A percentile compares a stretch with the other conserved stretches of the same genome.
phyloP scores from a whole-genome alignment of 1,284 basidiomycete species.

The Melanopsichium pennsylvanicum region DNA sequence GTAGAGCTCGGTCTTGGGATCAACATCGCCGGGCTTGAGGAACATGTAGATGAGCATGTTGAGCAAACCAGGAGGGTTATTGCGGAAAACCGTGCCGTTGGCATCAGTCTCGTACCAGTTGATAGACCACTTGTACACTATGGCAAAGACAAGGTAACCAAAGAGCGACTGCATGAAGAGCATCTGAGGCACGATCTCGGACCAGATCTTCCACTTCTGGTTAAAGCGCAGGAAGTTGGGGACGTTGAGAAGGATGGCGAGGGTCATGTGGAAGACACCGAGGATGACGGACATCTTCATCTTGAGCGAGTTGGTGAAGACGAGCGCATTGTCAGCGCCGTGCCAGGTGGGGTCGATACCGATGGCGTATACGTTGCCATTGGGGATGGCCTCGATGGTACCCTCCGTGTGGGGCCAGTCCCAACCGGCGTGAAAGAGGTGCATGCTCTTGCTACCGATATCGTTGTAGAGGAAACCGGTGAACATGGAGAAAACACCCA shows the following conservation, averaged over 20 bases:
- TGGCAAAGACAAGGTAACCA: constrained; percentile 92
- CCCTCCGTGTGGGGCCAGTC: constrained; percentile 72
- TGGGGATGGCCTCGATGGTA: constrained; percentile 66
- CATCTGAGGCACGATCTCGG: constrained; percentile 96
- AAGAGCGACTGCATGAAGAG: constrained; percentile 97
- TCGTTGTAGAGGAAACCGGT: constrained; percentile 99
- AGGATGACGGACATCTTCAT: constrained; percentile 99
- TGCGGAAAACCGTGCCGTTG: constrained; percentile 67
- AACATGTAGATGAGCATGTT: constrained; percentile 66
- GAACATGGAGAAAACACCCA: constrained; percentile 91
- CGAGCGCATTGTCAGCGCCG: constrained; percentile 86
- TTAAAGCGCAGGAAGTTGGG: constrained; percentile 95
- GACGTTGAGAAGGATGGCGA: constrained; percentile 92
- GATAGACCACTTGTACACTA: constrained; percentile 95
- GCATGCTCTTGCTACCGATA: constrained; percentile 92
- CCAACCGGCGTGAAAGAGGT: constrained; percentile 90
- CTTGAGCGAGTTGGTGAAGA: constrained; percentile 99
- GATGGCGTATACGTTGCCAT: constrained; percentile 80
- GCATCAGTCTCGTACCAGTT: constrained; percentile 80
- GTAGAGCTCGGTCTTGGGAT: constrained; percentile 78
- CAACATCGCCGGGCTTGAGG: constrained; percentile 69
- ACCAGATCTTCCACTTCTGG: constrained; percentile 82
- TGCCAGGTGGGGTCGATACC: constrained; percentile 97
- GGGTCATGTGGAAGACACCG: constrained; percentile 98
- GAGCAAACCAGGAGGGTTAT: constrained; percentile 83